phyloP scores from a whole-genome alignment of 2,329 filamentous ascomycete genomes.

The Xylaria hypoxylon region DNA sequence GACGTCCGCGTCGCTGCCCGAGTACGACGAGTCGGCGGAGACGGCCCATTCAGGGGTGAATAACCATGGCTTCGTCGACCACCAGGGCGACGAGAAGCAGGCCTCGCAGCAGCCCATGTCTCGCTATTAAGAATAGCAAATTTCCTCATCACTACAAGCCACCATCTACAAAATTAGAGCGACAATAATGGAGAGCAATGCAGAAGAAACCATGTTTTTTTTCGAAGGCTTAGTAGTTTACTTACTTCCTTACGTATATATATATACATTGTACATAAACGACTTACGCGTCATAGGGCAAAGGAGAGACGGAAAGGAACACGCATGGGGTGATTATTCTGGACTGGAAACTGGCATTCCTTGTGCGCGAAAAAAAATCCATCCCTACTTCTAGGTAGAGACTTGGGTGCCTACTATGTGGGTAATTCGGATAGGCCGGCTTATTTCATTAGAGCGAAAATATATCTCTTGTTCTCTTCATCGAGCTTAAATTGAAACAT shows the following conservation, averaged over 20 bases:
- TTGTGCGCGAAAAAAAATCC: constrained; percentile 17
- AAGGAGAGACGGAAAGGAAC: neutral
- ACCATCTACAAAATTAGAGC: neutral
- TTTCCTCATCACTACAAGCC: neutral
- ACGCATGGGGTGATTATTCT: neutral
- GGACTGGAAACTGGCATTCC: constrained; percentile 13
- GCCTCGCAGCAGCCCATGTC: constrained; percentile 35
- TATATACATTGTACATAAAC: constrained; percentile 17
- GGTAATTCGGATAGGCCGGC: constrained; percentile 11
- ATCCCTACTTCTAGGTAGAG: constrained; percentile 8
- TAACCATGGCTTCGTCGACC: neutral
- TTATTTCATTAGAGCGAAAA: constrained; percentile 29
- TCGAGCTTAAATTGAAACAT: constrained; percentile 3
- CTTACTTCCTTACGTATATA: constrained; percentile 18
- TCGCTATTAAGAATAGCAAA: constrained; percentile 37
- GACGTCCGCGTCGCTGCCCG: constrained; percentile 32
- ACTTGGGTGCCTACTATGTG: constrained; percentile 2
- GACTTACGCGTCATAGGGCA: constrained; percentile 2
- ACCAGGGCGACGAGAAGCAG: constrained; percentile 31
- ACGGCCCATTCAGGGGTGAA: neutral
- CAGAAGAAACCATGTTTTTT: constrained; percentile 11
- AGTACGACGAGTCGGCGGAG: constrained; percentile 37
- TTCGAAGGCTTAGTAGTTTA: neutral
- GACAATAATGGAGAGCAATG: constrained; percentile 2
- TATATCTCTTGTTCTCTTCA: constrained; percentile 1